These are phyloP conservation scores for Mrakiaceae sp. DNA, from an alignment of 1,284 basidiomycete species.

Conservation along the genomic window DNA sequence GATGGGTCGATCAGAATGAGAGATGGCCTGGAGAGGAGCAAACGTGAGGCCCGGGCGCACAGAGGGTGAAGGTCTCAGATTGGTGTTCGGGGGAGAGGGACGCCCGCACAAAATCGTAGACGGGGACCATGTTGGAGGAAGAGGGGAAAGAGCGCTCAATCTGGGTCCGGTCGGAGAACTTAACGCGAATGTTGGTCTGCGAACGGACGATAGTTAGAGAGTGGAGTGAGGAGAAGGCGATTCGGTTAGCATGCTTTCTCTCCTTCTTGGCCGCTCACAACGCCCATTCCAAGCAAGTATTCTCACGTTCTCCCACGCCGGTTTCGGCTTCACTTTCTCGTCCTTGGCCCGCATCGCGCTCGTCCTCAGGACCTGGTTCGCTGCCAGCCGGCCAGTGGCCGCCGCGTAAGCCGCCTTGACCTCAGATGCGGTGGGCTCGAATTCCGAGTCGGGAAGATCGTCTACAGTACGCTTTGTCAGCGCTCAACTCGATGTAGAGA, in stretches of 20 bases:
- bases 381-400: neutral
- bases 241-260: neutral
- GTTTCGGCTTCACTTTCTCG: neutral
- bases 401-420: conserved; percentile 5
- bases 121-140: conserved; percentile 24
- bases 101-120: conserved; percentile 30
- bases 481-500: neutral
- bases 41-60: neutral
- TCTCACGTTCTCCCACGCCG: conserved; percentile 9
- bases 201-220: neutral
- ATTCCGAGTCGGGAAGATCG: conserved; percentile 14
- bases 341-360: conserved; percentile 15
- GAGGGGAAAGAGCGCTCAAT: conserved; percentile 30
- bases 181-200: conserved; percentile 32
- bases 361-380: conserved; percentile 7
- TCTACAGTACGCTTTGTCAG: neutral
- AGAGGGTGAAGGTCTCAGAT: conserved; percentile 6
- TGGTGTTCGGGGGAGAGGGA: neutral
- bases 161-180: conserved; percentile 32
- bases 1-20: no score
- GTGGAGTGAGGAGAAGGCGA: neutral
- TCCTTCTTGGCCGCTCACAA: neutral
- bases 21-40: no score
- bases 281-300: neutral
- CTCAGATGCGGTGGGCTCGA: conserved; percentile 11